Conservation (phyloP, 345 rosid species). For the Draba incana region DNA sequence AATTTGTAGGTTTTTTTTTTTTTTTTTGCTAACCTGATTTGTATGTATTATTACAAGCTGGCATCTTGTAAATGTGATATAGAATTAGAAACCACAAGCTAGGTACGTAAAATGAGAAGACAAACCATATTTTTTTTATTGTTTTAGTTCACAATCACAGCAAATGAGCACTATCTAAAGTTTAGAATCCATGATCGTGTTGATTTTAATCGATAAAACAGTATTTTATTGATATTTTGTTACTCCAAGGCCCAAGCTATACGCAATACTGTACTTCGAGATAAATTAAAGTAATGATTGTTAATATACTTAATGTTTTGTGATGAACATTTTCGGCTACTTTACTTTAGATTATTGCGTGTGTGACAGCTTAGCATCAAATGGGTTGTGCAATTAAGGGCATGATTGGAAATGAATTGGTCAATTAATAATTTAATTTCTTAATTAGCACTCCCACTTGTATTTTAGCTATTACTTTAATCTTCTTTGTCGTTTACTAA, state of each 20-base stretch:
- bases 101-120: too few species aligned
- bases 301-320: conserved; percentile 17
- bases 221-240: neutral
- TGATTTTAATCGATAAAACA: conserved; percentile 15
- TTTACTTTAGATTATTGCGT: conserved; percentile 40
- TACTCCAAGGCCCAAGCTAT: neutral
- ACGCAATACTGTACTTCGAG: neutral
- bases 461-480: conserved; percentile 26
- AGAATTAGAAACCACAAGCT: too few species aligned
- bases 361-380: conserved; percentile 43
- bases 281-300: conserved; percentile 12
- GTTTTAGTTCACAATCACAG: conserved; percentile 7
- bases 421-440: conserved; percentile 33
- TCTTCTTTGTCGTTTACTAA: conserved; percentile 39
- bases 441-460: conserved; percentile 40
- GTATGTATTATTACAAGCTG: neutral
- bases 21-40: too few species aligned
- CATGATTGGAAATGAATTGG: conserved; percentile 27
- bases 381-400: conserved; percentile 39
- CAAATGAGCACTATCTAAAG: neutral
- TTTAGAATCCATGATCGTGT: neutral
- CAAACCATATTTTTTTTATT: neutral
- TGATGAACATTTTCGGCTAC: conserved; percentile 29
- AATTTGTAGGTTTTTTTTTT: neutral
- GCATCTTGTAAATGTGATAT: too few species aligned